These are phyloP conservation scores for Podospora sp. DNA, from an alignment of 495 filamentous ascomycete genomes.

Conservation along the genomic window DNA sequence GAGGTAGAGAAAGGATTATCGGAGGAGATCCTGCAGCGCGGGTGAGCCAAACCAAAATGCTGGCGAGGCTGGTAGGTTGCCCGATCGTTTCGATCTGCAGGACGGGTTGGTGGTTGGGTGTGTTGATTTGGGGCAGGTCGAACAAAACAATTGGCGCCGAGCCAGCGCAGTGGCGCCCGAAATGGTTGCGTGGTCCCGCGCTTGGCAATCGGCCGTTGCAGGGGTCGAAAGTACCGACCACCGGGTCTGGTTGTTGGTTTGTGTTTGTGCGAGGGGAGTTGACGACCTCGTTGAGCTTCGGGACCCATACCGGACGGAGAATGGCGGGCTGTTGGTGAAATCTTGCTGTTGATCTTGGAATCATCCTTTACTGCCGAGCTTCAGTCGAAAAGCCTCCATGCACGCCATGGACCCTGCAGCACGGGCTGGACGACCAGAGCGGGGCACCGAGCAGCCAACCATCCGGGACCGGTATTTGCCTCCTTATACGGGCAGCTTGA, in stretches of 20 bases:
- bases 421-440: background rate
- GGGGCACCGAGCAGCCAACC: background rate
- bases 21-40: background rate
- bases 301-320: background rate
- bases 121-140: background rate
- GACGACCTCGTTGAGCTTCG: background rate
- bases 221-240: background rate
- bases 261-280: background rate
- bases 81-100: background rate
- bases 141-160: background rate
- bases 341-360: background rate
- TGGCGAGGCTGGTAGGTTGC: background rate
- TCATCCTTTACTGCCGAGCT: background rate
- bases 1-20: too few relatives aligned
- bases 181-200: background rate
- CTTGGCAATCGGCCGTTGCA: background rate
- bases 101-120: background rate
- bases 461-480: background rate
- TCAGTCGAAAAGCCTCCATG: background rate
- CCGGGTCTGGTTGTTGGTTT: background rate
- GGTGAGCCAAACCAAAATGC: background rate
- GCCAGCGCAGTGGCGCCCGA: background rate
- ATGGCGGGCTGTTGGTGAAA: background rate
- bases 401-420: conserved; percentile 13
- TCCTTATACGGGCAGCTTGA: background rate